Evolutionary conservation across 2,329 filamentous ascomycete genomes (phyloP).

Genomic region (Paraphoma chrysanthemicola): DNA sequence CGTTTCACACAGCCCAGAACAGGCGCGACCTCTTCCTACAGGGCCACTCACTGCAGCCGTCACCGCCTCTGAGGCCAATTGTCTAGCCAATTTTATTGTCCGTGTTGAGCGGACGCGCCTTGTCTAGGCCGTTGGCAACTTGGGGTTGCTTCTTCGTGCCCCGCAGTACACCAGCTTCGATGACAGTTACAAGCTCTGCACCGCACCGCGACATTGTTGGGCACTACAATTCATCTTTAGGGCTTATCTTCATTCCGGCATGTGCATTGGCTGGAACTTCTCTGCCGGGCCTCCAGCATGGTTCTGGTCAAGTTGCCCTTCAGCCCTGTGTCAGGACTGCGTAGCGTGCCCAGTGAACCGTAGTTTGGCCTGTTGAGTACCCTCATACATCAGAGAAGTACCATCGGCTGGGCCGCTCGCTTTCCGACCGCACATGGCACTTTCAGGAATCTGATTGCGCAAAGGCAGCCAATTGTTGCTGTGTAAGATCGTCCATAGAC

Average conservation of each 20-base stretch:
- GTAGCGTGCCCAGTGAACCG: background rate
- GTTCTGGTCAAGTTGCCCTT: background rate
- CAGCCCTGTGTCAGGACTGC: background rate
- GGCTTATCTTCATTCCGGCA: background rate
- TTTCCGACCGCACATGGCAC: too few relatives aligned
- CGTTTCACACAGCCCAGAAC: conserved; percentile 36
- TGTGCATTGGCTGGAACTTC: background rate
- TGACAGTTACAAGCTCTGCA: conserved; percentile 17
- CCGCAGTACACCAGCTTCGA: conserved; percentile 23
- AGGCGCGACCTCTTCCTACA: conserved; percentile 22
- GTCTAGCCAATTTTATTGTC: background rate
- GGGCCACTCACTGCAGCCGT: conserved; percentile 15
- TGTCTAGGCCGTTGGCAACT: conserved; percentile 1
- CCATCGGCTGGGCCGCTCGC: background rate
- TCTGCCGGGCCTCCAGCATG: background rate
- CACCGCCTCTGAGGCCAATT: conserved; percentile 15
- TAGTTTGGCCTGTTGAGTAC: background rate
- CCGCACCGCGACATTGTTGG: conserved; percentile 10
- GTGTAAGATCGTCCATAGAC: too few relatives aligned
- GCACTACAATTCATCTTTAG: conserved; percentile 8
- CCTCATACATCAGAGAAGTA: background rate
- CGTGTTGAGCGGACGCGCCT: background rate
- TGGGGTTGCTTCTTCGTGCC: conserved; percentile 14
- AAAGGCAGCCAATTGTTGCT: too few relatives aligned
- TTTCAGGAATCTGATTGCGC: too few relatives aligned